Evolutionary conservation across 116 monocot species (phyloP).

Genomic region (Thalassia testudinum): DNA sequence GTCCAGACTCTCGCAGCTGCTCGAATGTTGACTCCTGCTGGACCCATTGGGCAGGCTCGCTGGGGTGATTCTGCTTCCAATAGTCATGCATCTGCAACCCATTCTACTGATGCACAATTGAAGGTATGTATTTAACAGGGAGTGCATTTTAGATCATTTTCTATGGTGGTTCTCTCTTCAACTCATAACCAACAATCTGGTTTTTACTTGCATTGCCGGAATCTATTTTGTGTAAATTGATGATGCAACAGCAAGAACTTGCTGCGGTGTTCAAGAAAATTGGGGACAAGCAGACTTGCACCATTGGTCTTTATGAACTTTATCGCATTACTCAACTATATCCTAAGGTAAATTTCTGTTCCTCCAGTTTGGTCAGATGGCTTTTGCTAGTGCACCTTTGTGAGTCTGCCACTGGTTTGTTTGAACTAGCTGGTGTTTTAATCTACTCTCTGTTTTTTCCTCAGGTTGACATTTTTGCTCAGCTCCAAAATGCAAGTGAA

Average conservation of each 20-base stretch:
- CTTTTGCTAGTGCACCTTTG: too few species aligned
- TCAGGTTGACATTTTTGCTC: conserved; percentile 96
- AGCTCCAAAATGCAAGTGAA: conserved; percentile 98
- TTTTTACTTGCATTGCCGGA: too few species aligned
- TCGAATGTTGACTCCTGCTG: conserved; percentile 93
- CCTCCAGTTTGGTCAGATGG: neutral
- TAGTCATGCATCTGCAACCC: conserved; percentile 37
- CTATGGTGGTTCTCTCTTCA: too few species aligned
- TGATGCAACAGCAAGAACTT: conserved; percentile 84
- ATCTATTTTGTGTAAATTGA: neutral
- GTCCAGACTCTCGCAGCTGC: conserved; percentile 92
- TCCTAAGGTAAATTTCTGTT: conserved; percentile 47
- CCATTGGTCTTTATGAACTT: conserved; percentile 89
- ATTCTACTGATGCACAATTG: conserved; percentile 92
- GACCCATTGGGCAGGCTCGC: conserved; percentile 76
- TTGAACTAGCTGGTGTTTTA: too few species aligned
- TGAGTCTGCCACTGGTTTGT: too few species aligned
- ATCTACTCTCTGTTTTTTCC: neutral
- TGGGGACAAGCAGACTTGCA: conserved; percentile 95
- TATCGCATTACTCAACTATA: conserved; percentile 90
- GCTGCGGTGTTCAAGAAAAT: conserved; percentile 98
- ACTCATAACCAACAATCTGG: too few species aligned
- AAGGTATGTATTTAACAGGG: conserved; percentile 32
- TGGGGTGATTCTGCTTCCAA: conserved; percentile 92
- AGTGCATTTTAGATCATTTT: too few species aligned